Evolutionary conservation across 768 basidiomycete genomes (phyloP).

Genomic region (Antrodiella citrinella): DNA sequence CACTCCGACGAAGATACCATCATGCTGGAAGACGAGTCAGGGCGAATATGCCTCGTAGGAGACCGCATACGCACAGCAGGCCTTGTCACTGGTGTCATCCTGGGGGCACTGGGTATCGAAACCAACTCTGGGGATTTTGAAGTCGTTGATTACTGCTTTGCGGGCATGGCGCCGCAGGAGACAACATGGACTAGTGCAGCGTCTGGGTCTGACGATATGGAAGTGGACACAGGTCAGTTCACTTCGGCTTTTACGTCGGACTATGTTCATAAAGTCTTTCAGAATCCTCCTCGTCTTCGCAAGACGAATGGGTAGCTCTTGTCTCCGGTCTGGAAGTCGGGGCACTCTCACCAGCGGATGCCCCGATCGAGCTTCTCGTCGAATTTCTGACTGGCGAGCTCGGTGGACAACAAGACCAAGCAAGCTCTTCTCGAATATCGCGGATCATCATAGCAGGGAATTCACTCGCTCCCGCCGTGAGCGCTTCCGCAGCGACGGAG

Average conservation of each 20-base stretch:
- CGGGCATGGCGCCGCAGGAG: constrained; percentile 70
- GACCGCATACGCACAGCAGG: constrained; percentile 48
- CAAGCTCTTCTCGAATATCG: constrained; percentile 63
- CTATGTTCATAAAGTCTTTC: too few species aligned
- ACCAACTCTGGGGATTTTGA: constrained; percentile 88
- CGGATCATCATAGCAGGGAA: constrained; percentile 88
- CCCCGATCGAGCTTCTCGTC: constrained; percentile 76
- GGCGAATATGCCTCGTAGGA: constrained; percentile 84
- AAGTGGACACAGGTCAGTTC: constrained; percentile 42
- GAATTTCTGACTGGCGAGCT: constrained; percentile 86
- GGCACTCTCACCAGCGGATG: constrained; percentile 48
- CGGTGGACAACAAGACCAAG: constrained; percentile 61
- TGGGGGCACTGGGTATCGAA: constrained; percentile 87
- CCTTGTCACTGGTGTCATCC: constrained; percentile 87
- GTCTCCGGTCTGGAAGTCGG: constrained; percentile 84
- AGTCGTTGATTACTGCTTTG: constrained; percentile 80
- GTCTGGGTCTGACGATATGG: constrained; percentile 43
- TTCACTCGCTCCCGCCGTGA: constrained; percentile 53
- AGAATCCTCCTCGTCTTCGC: constrained; percentile 11
- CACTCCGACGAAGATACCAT: constrained; percentile 70
- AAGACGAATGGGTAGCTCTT: constrained; percentile 75
- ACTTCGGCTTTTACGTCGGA: too few species aligned
- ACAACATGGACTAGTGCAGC: constrained; percentile 19
- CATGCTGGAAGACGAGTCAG: constrained; percentile 95
- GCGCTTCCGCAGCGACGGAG: constrained; percentile 21